Conservation (phyloP, 2,329 filamentous ascomycete genomes). For the Juglanconis sp. region DNA sequence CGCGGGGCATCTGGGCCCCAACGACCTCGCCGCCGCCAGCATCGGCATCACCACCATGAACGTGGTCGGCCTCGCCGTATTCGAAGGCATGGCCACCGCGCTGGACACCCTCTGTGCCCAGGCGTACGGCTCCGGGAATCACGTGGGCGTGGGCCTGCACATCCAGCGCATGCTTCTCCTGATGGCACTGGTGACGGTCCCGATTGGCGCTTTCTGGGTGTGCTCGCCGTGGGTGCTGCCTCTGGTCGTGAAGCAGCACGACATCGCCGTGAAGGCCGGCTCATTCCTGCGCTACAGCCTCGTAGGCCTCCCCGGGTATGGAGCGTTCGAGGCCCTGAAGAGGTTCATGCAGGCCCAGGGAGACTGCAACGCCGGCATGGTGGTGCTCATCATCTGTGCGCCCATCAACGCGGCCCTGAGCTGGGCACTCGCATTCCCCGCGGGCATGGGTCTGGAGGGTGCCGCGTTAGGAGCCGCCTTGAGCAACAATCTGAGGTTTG, state of each 20-base stretch:
- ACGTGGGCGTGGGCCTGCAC: conserved; percentile 47
- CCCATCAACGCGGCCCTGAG: conserved; percentile 47
- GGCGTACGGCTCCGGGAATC: conserved; percentile 47
- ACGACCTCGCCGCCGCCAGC: conserved; percentile 50
- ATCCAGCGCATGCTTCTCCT: conserved; percentile 50
- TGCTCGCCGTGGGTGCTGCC: conserved; percentile 43
- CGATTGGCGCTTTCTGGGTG: conserved; percentile 47
- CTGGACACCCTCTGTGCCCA: conserved; percentile 51
- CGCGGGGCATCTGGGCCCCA: conserved; percentile 49
- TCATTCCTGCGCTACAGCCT: conserved; percentile 46
- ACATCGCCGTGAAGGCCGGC: conserved; percentile 46
- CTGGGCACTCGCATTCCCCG: conserved; percentile 43
- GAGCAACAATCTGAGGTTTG: conserved; percentile 45
- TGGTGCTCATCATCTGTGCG: conserved; percentile 43
- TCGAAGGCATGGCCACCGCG: conserved; percentile 49
- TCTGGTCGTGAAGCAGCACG: conserved; percentile 43
- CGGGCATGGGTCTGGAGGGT: conserved; percentile 45
- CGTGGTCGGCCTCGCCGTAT: conserved; percentile 49
- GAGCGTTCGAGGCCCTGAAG: conserved; percentile 51
- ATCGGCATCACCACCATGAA: conserved; percentile 52
- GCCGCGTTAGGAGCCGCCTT: conserved; percentile 48
- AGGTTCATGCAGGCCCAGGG: conserved; percentile 54
- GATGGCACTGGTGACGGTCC: conserved; percentile 44
- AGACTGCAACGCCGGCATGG: conserved; percentile 47
- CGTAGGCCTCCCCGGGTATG: conserved; percentile 50